phyloP scores from a whole-genome alignment of 2,329 filamentous ascomycete species.

The Apiospora koreana region DNA sequence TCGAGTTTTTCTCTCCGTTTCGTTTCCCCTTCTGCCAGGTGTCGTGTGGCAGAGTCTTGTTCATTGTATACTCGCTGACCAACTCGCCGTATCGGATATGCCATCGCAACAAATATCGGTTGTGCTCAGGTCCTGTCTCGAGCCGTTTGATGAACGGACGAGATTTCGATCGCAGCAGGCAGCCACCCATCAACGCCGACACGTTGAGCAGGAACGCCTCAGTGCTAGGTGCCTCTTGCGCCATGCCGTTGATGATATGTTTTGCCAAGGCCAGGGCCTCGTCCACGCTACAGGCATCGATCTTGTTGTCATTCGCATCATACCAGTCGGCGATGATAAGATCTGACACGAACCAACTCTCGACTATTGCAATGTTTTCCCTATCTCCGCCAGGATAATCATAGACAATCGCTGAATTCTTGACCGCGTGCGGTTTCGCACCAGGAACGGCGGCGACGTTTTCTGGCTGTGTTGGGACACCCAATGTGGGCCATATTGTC shows the following conservation, averaged over 20 bases:
- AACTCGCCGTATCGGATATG: slow-evolving; percentile 56
- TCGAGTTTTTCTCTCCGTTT: slow-evolving; percentile 16
- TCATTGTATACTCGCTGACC: slow-evolving; percentile 53
- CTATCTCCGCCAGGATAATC: slow-evolving; percentile 40
- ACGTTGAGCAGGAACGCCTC: slow-evolving; percentile 62
- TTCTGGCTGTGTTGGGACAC: background rate
- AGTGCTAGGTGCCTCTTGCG: slow-evolving; percentile 49
- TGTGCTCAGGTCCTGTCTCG: slow-evolving; percentile 42
- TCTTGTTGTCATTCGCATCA: slow-evolving; percentile 45
- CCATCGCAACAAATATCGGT: slow-evolving; percentile 55
- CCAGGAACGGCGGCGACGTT: background rate
- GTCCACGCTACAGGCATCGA: slow-evolving; percentile 46
- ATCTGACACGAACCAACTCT: slow-evolving; percentile 54
- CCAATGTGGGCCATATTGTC: background rate
- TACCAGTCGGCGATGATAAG: slow-evolving; percentile 54
- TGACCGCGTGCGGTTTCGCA: background rate
- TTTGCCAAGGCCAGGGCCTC: slow-evolving; percentile 57
- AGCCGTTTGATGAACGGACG: slow-evolving; percentile 44
- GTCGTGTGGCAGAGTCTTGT: slow-evolving; percentile 46
- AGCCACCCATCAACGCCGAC: slow-evolving; percentile 56
- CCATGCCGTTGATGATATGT: slow-evolving; percentile 54
- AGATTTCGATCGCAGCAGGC: slow-evolving; percentile 46
- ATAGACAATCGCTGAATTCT: background rate
- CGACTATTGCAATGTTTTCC: slow-evolving; percentile 59
- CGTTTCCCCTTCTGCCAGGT: slow-evolving; percentile 39